phyloP scores from a whole-genome alignment of 192 early-diverging fungal genomes.

The Haplosporangium gracile region DNA sequence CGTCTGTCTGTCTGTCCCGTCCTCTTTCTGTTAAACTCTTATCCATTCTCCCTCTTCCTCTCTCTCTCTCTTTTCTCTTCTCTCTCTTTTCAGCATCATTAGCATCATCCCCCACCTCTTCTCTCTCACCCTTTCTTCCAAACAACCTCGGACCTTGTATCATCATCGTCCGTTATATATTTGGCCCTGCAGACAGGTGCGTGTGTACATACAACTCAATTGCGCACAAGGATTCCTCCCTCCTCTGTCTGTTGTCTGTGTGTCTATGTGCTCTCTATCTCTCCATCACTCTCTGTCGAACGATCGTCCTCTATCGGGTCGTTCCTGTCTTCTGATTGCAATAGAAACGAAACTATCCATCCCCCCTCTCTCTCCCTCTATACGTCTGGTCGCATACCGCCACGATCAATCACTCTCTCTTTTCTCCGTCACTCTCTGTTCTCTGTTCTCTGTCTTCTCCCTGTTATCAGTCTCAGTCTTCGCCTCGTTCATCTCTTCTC shows the following conservation, averaged over 20 bases:
- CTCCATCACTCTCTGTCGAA: constrained; percentile 11
- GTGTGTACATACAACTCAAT: constrained; percentile 5
- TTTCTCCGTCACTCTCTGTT: not conserved
- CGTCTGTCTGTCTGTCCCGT: too few species aligned
- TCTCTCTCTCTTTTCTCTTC: constrained; percentile 1
- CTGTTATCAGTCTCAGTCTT: not conserved
- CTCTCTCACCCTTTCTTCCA: constrained; percentile 14
- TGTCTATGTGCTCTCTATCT: constrained; percentile 6
- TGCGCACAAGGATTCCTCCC: not conserved
- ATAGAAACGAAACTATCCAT: constrained; percentile 1
- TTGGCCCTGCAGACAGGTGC: constrained; percentile 16
- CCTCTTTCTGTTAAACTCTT: not conserved
- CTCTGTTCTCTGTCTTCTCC: not conserved
- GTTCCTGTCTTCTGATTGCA: not conserved
- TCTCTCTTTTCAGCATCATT: constrained; percentile 1
- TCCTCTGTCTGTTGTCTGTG: constrained; percentile 10
- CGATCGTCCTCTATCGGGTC: not conserved
- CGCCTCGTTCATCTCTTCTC: not conserved
- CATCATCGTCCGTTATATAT: constrained; percentile 5
- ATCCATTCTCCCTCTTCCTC: constrained; percentile 10
- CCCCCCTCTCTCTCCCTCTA: not conserved
- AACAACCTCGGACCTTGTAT: not conserved
- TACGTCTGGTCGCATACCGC: not conserved
- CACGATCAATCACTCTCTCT: not conserved
- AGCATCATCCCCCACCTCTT: not conserved